Conservation (phyloP, 2,329 filamentous ascomycete species). For the Fusarium hainanense region DNA sequence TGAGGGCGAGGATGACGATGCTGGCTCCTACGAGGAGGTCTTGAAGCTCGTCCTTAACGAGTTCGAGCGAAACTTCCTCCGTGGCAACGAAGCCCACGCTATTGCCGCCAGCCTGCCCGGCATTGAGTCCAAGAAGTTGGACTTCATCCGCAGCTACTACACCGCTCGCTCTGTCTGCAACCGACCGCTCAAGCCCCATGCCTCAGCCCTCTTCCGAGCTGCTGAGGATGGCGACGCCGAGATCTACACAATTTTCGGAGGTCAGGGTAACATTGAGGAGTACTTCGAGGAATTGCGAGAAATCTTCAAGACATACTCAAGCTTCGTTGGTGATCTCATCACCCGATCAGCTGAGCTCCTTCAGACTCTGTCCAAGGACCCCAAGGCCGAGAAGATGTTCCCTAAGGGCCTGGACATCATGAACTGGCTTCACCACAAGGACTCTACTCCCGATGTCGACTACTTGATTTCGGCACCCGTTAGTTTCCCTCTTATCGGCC, state of each 20-base stretch:
- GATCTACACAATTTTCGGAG: slow-evolving; percentile 94
- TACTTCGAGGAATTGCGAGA: slow-evolving; percentile 98
- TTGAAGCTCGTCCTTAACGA: slow-evolving; percentile 93
- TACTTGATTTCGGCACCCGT: slow-evolving; percentile 95
- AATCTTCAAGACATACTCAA: slow-evolving; percentile 89
- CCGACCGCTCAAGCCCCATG: slow-evolving; percentile 88
- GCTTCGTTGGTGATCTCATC: slow-evolving; percentile 89
- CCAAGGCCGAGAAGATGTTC: slow-evolving; percentile 93
- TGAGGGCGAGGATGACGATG: slow-evolving; percentile 88
- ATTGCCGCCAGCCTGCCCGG: slow-evolving; percentile 86
- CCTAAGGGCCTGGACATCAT: slow-evolving; percentile 96
- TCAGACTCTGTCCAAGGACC: slow-evolving; percentile 84
- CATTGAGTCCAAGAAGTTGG: slow-evolving; percentile 91
- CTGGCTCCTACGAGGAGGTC: slow-evolving; percentile 91
- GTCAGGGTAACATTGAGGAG: slow-evolving; percentile 98
- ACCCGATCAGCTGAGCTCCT: slow-evolving; percentile 84
- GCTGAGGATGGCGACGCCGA: slow-evolving; percentile 84
- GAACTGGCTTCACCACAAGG: slow-evolving; percentile 89
- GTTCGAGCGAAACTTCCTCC: slow-evolving; percentile 94
- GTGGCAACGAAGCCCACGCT: slow-evolving; percentile 96
- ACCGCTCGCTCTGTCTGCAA: slow-evolving; percentile 85
- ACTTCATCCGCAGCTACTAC: slow-evolving; percentile 92
- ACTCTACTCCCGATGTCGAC: slow-evolving; percentile 91
- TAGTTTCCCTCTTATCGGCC: slow-evolving; percentile 93
- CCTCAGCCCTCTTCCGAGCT: slow-evolving; percentile 91